Base-by-base conservation (phyloP, 2,329 filamentous ascomycete species). In the Cladosporium sp. region DNA sequence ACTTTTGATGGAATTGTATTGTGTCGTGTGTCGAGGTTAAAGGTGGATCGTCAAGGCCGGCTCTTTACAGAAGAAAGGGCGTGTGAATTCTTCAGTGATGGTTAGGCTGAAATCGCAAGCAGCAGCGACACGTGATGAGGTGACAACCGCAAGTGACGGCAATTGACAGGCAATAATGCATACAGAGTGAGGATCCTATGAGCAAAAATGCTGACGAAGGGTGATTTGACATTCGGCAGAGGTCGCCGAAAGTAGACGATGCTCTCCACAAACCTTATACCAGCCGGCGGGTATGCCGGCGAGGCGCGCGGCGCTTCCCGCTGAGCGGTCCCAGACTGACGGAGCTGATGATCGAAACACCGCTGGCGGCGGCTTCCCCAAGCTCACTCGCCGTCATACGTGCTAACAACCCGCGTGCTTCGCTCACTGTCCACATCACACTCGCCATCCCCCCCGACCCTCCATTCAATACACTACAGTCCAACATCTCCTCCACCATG, bases 381-480 rank as follows among this genome's bases (percentile, higher is more conserved):
- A 47, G 40, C 40, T 55, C 52, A 45, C 40, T 55, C 28, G 28
- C 28, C 28, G 2, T 37, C 28, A 5, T 37, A 37, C 39, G 17
- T 55, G 51, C 51, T 35, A 44, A 35, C 28, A n/a, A 55, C 40
- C 52, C 40, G 35, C 20, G 34, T 17, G 25, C 34, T 47, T n/a
- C 20, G 37, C 39, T 37, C 36, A 42, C 24, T 48, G 73, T 71
- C 2, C 77, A 78, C 47, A 81, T 77, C 0, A 80, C 80, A 12
- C 81, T 83, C 56, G 81, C 73, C 69, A 84, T 83, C 49, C 84
- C 64, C 0, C 81, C 0, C 81, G 0, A 82, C 78, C 0, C 83
- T 78, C 0, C 75, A 74, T 61, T 83, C 84, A 24, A 84, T 10
- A 19, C 50, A 20, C 50, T 13, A 10, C 19, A 53, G 4, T 24